Base-by-base conservation (phyloP, 306 rosid genomes). In the Urtica urens region DNA sequence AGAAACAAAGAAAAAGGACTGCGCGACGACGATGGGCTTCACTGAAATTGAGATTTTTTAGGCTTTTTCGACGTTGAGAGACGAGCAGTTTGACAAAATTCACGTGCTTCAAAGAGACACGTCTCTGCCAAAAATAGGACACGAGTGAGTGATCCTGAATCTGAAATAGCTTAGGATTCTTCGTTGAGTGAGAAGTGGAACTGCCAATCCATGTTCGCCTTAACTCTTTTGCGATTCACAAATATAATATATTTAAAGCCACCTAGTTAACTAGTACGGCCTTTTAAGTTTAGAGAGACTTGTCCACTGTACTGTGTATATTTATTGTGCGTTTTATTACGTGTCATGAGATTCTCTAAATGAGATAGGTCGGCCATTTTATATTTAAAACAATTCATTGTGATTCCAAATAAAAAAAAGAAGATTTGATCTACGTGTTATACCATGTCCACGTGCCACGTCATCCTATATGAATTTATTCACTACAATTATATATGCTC, bases 151-250 rank as follows among this genome's bases (percentile, higher is more conserved):
- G 22, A 51, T 29, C 8, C 19, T 27, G 54, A 26, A 24, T 15
- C 18, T 16, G 38, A n/a, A 22, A 8, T 14, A 47, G 55, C 67
- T 42, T 68, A 35, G 74, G 69, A 68, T 54, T 47, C 58, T 54
- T 49, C 27, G n/a, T n/a, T n/a, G n/a, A n/a, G 43, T 44, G 57
- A 45, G 21, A 63, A 18, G 27, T 18, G 51, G 30, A n/a, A n/a
- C n/a, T n/a, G n/a, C n/a, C 51, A 33, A 13, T 46, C 41, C 49
- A 46, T 34, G 53, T 24, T 31, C 31, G n/a, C n/a, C n/a, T n/a
- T n/a, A n/a, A n/a, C n/a, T n/a, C n/a, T n/a, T n/a, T n/a, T n/a
- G n/a, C n/a, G n/a, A n/a, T n/a, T n/a, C n/a, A n/a, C n/a, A n/a
- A n/a, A n/a, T n/a, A n/a, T n/a, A n/a, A n/a, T n/a, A n/a, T n/a